Evolutionary conservation across 257 asterid genomes (phyloP).

Genomic region (Solanum chmielewskii): DNA sequence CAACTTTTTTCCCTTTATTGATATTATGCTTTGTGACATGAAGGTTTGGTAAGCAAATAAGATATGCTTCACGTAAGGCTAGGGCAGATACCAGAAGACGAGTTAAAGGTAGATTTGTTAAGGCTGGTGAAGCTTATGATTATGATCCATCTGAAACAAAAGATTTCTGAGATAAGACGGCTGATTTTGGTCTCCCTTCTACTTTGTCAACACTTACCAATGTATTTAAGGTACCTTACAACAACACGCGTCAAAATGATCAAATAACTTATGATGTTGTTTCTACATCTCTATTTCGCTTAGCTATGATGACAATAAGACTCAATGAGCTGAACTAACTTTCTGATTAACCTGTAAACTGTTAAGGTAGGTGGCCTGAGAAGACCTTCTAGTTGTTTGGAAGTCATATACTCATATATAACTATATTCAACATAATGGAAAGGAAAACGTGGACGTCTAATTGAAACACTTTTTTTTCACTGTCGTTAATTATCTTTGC

Average conservation of each 20-base stretch:
- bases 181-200: background rate
- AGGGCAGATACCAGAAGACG: constrained; percentile 91
- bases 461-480: background rate
- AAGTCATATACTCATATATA: background rate
- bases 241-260: background rate
- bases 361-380: background rate
- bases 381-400: background rate
- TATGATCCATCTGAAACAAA: constrained; percentile 33
- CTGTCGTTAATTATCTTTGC: background rate
- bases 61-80: constrained; percentile 88
- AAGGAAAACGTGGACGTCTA: background rate
- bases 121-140: constrained; percentile 60
- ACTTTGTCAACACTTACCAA: background rate
- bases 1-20: background rate
- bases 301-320: background rate
- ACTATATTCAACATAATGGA: background rate
- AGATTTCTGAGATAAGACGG: constrained; percentile 14
- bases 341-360: background rate
- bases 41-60: constrained; percentile 82
- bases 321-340: background rate
- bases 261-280: background rate
- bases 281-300: background rate
- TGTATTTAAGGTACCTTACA: background rate
- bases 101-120: constrained; percentile 85
- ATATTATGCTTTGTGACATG: background rate